Conservation (phyloP, 129 eudicot species). For the Lactuca saligna region DNA sequence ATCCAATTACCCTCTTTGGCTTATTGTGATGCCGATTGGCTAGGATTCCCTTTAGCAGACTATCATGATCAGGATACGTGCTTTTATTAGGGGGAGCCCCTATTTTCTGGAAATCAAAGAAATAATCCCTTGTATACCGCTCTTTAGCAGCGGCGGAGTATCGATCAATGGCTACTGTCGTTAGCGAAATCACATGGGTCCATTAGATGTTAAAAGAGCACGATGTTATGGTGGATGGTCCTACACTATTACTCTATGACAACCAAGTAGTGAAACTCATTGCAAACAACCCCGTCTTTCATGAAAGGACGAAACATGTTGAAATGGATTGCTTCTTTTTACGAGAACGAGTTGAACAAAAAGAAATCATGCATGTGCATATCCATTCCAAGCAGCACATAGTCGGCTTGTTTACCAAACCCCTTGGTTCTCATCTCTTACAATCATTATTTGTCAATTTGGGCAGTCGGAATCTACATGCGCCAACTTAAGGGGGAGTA, state of each 20-base stretch:
- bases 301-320: slow-evolving; percentile 1
- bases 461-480: no score
- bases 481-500: no score
- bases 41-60: background rate
- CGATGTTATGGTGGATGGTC: background rate
- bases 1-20: no score
- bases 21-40: background rate
- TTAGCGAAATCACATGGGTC: slow-evolving; percentile 4
- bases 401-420: background rate
- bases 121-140: background rate
- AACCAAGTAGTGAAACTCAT: background rate
- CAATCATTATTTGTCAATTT: no score
- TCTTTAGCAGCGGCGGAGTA: slow-evolving; percentile 16
- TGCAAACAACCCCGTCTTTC: background rate
- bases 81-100: background rate
- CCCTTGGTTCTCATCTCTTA: no score
- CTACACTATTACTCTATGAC: slow-evolving; percentile 1
- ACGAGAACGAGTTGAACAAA: background rate
- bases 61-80: background rate
- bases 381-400: background rate
- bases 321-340: no score
- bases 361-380: background rate
- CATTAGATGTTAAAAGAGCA: background rate
- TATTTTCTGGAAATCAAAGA: slow-evolving; percentile 3
- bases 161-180: slow-evolving; percentile 5